phyloP scores from a whole-genome alignment of 148 eudicot genomes.

The Spergularia bocconei region DNA sequence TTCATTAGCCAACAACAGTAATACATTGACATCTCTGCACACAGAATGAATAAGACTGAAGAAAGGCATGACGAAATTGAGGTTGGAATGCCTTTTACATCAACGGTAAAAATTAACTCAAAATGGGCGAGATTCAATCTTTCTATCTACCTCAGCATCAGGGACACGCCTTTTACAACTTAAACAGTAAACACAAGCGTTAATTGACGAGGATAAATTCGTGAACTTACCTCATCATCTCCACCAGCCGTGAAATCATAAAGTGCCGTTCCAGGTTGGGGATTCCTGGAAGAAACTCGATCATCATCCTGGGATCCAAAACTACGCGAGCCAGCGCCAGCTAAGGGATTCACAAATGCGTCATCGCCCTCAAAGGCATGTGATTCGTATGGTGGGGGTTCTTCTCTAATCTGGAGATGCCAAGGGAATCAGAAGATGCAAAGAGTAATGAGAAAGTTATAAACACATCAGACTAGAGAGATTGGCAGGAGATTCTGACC shows the following conservation, averaged over 20 bases:
- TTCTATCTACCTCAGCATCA: not conserved
- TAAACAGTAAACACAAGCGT: not conserved
- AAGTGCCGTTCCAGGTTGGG: slow-evolving; percentile 71
- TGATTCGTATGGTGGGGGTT: slow-evolving; percentile 77
- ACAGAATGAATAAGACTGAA: not conserved
- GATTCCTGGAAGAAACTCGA: slow-evolving; percentile 52
- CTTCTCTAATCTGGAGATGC: slow-evolving; percentile 79
- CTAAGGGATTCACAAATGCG: slow-evolving; percentile 91
- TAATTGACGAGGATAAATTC: not conserved
- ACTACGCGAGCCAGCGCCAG: slow-evolving; percentile 67
- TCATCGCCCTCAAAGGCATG: slow-evolving; percentile 62
- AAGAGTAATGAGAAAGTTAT: slow-evolving; percentile 1
- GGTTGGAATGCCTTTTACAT: not conserved
- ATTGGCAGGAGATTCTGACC: slow-evolving; percentile 38
- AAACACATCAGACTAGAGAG: not conserved
- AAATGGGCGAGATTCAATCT: no score
- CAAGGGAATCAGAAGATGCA: slow-evolving; percentile 24
- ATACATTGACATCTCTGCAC: slow-evolving; percentile 1
- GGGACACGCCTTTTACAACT: not conserved
- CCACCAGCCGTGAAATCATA: slow-evolving; percentile 99
- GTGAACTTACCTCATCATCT: slow-evolving; percentile 79
- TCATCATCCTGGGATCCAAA: slow-evolving; percentile 71
- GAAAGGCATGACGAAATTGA: not conserved
- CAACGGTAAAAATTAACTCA: not conserved
- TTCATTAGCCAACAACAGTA: not conserved